Base-by-base conservation (phyloP, 805 yeast species). In the Diddensiella santjacobensis region DNA sequence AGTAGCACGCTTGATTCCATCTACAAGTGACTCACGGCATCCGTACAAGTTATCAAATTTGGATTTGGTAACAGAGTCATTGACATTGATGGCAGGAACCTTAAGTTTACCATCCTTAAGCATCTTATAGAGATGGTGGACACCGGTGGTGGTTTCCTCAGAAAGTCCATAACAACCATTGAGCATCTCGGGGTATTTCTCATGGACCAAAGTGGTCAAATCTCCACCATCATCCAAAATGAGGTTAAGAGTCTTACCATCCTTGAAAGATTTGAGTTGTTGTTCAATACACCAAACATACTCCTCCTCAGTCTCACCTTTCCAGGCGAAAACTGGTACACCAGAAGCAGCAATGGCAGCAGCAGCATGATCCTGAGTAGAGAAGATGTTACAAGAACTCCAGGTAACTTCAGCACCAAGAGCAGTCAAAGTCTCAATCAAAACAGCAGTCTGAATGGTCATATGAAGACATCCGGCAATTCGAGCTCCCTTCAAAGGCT, bases 91-190 rank as follows among this genome's bases (percentile, higher is more conserved):
- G 71, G 99, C 98, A 70, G 99, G 99, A 48, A 91, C 97, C 83
- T 90, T 91, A 74, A 91, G 82, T 59, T 75, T 71, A 60, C 82
- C 84, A 54, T 91, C 95, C 74, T 77, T 86, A 67, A 93, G 71
- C 96, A 89, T 85, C 80, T 84, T 86, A 90, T 91, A 93, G 67
- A 91, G 80, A 78, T 93, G 96, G 81, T 93, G 98, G 65, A 91
- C 98, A 86, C 99, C 99, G 60, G 99, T 91, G 71, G 99, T 91
- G 76, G 99, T 91, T 81, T 91, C 99, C 81, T 91, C 99, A 60
- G 96, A 86, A 59, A 91, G 73, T 77, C 99, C 99, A 79, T 60
- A 89, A 80, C 98, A 93, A 72, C 72, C 96, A 60, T 84, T 80
- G 73, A 91, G 81, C 90, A 87, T 84, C 77, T 91, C 97, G 70